Evolutionary conservation across 768 basidiomycete species (phyloP).

Genomic region (Trametes villosa): DNA sequence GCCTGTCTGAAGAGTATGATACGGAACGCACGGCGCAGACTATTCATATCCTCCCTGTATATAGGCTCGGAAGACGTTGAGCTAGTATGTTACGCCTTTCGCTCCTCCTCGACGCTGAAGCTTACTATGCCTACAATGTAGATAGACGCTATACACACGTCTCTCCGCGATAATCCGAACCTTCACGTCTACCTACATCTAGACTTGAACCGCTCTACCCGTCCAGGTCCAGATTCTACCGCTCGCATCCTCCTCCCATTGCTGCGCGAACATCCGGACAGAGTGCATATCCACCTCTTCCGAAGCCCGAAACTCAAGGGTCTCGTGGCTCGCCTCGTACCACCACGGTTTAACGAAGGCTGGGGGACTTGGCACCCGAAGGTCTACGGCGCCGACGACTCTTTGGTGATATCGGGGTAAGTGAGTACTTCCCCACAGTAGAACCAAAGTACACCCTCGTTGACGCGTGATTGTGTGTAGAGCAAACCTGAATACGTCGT

Average conservation of each 20-base stretch:
- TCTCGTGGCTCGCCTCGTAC: conserved; percentile 74
- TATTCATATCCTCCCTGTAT: conserved; percentile 91
- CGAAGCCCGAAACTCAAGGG: conserved; percentile 86
- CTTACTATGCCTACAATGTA: conserved; percentile 37
- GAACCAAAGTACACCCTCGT: neutral
- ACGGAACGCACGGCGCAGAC: conserved; percentile 69
- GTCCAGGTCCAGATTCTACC: conserved; percentile 72
- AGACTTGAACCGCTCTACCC: conserved; percentile 81
- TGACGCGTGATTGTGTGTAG: conserved; percentile 45
- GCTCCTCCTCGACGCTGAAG: neutral
- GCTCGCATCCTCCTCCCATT: conserved; percentile 73
- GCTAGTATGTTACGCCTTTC: conserved; percentile 59
- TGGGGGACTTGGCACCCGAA: conserved; percentile 97
- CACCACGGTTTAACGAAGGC: conserved; percentile 94
- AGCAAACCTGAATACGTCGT: conserved; percentile 90
- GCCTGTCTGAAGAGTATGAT: conserved; percentile 65
- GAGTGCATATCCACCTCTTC: conserved; percentile 81
- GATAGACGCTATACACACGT: conserved; percentile 68
- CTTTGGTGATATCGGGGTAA: conserved; percentile 92
- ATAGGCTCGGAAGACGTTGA: conserved; percentile 79
- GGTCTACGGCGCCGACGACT: conserved; percentile 91
- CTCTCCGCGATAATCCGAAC: conserved; percentile 59
- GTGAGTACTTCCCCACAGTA: conserved; percentile 36
- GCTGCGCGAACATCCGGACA: conserved; percentile 66
- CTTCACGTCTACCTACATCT: conserved; percentile 75